These are phyloP conservation scores for Pharus latifolius DNA, from an alignment of 176 grass and related monocot genomes.

Conservation along the genomic window DNA sequence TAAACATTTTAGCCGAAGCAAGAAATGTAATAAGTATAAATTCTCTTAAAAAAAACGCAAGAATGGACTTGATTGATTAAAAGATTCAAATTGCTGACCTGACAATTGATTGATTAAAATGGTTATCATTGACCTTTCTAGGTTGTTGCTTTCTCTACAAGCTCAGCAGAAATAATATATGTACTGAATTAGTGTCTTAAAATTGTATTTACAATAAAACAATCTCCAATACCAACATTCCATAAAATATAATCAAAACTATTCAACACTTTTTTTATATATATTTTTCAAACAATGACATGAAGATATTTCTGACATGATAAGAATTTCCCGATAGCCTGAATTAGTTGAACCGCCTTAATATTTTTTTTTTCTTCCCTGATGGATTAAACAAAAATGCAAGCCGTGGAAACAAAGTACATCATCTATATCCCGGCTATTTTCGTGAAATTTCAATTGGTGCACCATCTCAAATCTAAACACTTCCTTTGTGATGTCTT, in stretches of 20 bases:
- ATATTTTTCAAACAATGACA: too few species aligned
- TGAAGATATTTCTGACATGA: too few species aligned
- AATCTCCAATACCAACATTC: too few species aligned
- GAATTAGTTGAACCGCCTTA: background rate
- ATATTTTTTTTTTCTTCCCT: background rate
- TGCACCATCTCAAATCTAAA: background rate
- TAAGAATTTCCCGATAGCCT: slow-evolving; percentile 14
- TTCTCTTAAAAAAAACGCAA: background rate
- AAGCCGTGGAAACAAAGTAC: background rate
- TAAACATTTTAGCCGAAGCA: background rate
- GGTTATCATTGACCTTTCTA: slow-evolving; percentile 5
- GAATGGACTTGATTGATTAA: background rate
- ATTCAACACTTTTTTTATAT: too few species aligned
- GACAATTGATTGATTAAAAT: too few species aligned
- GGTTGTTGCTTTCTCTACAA: background rate
- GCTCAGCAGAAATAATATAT: too few species aligned
- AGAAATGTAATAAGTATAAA: background rate
- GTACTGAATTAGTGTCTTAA: too few species aligned
- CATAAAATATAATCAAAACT: too few species aligned
- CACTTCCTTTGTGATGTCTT: background rate
- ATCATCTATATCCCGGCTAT: background rate
- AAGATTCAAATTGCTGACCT: slow-evolving; percentile 12
- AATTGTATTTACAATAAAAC: too few species aligned
- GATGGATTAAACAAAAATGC: background rate
- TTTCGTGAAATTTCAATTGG: background rate